Percentiles rank a stretch among this genome's conserved stretches.
These are phyloP conservation scores for Turnera subulata DNA, from an alignment of 345 rosid species.

Conservation along the genomic window DNA sequence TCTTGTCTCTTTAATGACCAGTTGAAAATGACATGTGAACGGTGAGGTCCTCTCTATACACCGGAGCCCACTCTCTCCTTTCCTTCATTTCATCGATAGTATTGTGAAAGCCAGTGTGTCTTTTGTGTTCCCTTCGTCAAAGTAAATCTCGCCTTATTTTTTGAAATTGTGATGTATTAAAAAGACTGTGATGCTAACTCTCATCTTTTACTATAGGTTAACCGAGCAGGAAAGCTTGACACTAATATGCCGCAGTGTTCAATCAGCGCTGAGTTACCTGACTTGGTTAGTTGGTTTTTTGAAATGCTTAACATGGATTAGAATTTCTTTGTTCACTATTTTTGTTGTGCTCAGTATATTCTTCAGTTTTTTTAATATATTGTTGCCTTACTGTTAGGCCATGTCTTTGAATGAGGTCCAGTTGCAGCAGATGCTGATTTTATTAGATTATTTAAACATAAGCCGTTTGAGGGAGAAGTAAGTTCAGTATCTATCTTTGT, in stretches of 20 bases:
- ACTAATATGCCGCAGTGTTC: slow-evolving; percentile 74
- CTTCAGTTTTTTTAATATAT: background rate
- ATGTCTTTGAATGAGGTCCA: slow-evolving; percentile 68
- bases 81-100: too few relatives aligned
- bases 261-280: slow-evolving; percentile 54
- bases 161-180: too few relatives aligned
- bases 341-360: background rate
- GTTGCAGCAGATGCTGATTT: slow-evolving; percentile 59
- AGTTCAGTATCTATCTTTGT: slow-evolving; percentile 22
- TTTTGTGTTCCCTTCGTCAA: too few relatives aligned
- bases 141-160: too few relatives aligned
- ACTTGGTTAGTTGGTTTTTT: slow-evolving; percentile 54
- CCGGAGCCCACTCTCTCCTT: too few relatives aligned
- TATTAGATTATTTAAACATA: slow-evolving; percentile 65
- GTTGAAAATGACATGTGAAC: too few relatives aligned
- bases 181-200: slow-evolving; percentile 6
- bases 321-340: background rate
- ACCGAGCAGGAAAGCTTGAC: slow-evolving; percentile 68
- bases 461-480: slow-evolving; percentile 78
- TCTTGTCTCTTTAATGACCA: too few relatives aligned
- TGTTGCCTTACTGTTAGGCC: slow-evolving; percentile 6
- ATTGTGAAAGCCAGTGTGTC: too few relatives aligned
- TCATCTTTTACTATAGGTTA: slow-evolving; percentile 41
- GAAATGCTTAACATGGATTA: slow-evolving; percentile 2
- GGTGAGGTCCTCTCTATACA: too few relatives aligned